Conservation (phyloP, 805 yeast species). For the Candida stauntonica region DNA sequence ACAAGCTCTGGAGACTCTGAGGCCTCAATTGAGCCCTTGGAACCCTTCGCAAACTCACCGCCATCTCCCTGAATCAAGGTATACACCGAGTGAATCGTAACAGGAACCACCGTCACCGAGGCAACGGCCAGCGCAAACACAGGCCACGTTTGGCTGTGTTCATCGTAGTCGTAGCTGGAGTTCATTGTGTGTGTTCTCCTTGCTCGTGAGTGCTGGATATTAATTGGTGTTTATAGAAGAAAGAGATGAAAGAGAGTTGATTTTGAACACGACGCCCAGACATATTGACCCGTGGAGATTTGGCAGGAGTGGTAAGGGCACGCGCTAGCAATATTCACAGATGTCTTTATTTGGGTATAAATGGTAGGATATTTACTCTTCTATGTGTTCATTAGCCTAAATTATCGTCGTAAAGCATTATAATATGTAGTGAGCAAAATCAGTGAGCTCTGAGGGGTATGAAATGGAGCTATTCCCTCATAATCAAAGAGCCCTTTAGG, state of each 20-base stretch:
- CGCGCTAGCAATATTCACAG: too few relatives aligned
- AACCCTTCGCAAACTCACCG: background rate
- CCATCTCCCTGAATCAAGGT: too few relatives aligned
- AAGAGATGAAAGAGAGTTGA: background rate
- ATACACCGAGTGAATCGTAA: conserved; percentile 15
- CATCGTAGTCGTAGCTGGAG: conserved; percentile 27
- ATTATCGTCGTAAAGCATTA: too few relatives aligned
- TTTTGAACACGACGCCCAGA: background rate
- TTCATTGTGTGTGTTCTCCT: conserved; percentile 16
- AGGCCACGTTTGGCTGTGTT: conserved; percentile 27
- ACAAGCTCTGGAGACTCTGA: conserved; percentile 7
- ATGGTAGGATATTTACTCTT: too few relatives aligned
- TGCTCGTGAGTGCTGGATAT: background rate
- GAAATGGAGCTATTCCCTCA: too few relatives aligned
- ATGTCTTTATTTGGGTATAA: too few relatives aligned
- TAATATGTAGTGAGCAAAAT: too few relatives aligned
- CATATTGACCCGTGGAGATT: background rate
- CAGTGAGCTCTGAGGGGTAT: too few relatives aligned
- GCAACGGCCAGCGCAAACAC: conserved; percentile 25
- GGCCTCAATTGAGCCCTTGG: conserved; percentile 1
- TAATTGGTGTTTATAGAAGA: too few relatives aligned
- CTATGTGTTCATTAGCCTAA: too few relatives aligned
- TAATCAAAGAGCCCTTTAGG: too few relatives aligned
- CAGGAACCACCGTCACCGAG: conserved; percentile 23
- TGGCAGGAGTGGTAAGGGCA: too few relatives aligned